These are phyloP conservation scores for Fusarium zealandicum DNA, from an alignment of 2,329 filamentous ascomycete species.

Conservation along the genomic window DNA sequence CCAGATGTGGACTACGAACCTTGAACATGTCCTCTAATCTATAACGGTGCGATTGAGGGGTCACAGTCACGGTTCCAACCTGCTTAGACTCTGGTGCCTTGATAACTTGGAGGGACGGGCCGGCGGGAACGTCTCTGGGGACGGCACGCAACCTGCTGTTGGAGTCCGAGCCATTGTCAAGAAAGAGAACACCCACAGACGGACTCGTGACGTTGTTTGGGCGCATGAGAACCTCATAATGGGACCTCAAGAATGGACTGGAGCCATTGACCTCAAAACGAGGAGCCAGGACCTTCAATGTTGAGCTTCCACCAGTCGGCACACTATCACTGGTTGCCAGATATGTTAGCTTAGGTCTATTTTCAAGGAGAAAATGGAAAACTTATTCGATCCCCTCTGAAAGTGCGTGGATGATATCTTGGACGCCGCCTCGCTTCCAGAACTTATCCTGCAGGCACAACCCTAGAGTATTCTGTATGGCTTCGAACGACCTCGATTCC, in stretches of 20 bases:
- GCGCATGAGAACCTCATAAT: not conserved
- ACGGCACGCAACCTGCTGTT: not conserved
- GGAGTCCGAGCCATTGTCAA: not conserved
- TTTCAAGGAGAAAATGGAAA: not conserved
- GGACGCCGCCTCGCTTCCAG: not conserved
- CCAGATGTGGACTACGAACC: not conserved
- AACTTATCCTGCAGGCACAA: too few species aligned
- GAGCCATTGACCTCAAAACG: not conserved
- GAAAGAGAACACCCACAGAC: not conserved
- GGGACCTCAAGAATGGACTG: not conserved
- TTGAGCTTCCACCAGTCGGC: not conserved
- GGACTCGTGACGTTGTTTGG: not conserved
- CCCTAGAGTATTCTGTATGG: too few species aligned
- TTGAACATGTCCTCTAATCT: conserved; percentile 12
- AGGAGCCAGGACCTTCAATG: not conserved
- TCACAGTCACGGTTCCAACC: not conserved
- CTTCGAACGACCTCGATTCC: too few species aligned
- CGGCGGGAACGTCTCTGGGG: not conserved
- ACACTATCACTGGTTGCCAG: not conserved
- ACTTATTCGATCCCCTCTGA: not conserved
- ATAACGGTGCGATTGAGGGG: conserved; percentile 5
- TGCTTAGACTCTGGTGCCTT: not conserved
- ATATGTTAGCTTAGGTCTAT: not conserved
- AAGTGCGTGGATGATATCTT: conserved; percentile 2
- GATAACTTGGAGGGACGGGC: not conserved